These are phyloP conservation scores for Phaffia rhodozyma DNA, from an alignment of 1,284 basidiomycete genomes.

Conservation along the genomic window DNA sequence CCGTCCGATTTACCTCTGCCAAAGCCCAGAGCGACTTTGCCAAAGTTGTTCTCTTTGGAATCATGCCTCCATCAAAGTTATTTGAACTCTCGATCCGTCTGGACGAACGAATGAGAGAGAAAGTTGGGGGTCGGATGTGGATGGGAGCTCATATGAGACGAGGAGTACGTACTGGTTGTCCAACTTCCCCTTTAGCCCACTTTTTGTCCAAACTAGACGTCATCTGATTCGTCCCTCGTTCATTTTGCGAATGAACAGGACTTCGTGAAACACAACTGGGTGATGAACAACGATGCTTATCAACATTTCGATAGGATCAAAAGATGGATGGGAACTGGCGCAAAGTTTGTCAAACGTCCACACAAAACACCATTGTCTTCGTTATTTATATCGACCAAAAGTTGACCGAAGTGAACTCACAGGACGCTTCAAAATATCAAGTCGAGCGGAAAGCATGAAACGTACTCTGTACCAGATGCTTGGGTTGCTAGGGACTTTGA, in stretches of 20 bases:
- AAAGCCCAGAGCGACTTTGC: slow-evolving; percentile 31
- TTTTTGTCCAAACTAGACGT: too few relatives aligned
- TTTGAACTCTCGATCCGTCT: slow-evolving; percentile 32
- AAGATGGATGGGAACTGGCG: slow-evolving; percentile 30
- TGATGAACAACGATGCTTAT: slow-evolving; percentile 32
- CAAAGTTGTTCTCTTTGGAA: slow-evolving; percentile 33
- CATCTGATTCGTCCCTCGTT: too few relatives aligned
- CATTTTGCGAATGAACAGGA: neutral
- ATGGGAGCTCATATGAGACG: slow-evolving; percentile 42
- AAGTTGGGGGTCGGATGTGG: slow-evolving; percentile 38
- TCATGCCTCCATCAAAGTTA: slow-evolving; percentile 32
- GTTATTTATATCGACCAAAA: neutral
- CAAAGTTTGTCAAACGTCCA: slow-evolving; percentile 16
- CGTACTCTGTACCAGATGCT: slow-evolving; percentile 23
- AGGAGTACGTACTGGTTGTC: slow-evolving; percentile 27
- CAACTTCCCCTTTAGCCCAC: neutral
- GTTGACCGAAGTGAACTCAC: neutral
- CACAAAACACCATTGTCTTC: neutral
- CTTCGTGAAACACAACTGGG: slow-evolving; percentile 33
- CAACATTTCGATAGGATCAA: slow-evolving; percentile 37
- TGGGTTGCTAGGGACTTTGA: slow-evolving; percentile 20
- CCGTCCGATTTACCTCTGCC: slow-evolving; percentile 36
- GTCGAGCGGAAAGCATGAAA: slow-evolving; percentile 14
- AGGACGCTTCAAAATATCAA: slow-evolving; percentile 24
- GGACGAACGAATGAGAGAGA: slow-evolving; percentile 32